Base-by-base conservation (phyloP, 108 stramenopile species). In the Bacterosira constricta region DNA sequence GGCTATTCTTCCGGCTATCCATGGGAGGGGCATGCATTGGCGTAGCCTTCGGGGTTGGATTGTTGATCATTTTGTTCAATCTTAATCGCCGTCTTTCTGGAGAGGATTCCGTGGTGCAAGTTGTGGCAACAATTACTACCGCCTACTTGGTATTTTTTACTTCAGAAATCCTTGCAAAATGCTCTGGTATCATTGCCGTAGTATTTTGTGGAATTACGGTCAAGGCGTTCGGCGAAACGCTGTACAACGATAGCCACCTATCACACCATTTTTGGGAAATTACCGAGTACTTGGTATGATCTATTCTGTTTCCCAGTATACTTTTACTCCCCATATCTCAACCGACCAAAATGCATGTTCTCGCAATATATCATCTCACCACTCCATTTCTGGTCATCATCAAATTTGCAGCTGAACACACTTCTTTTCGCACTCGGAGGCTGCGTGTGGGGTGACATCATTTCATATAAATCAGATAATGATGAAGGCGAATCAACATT, bases 351-450 rank as follows among this genome's bases (percentile, higher is more conserved):
- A n/a, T n/a, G n/a, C n/a, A n/a, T n/a, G n/a, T n/a, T n/a, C n/a
- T n/a, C n/a, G n/a, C n/a, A n/a, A n/a, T n/a, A n/a, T n/a, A n/a
- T n/a, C n/a, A n/a, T n/a, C n/a, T n/a, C n/a, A n/a, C n/a, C n/a
- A n/a, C n/a, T n/a, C n/a, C n/a, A n/a, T n/a, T n/a, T n/a, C n/a
- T n/a, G n/a, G n/a, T n/a, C n/a, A n/a, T n/a, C n/a, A n/a, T n/a
- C n/a, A n/a, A n/a, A n/a, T n/a, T n/a, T n/a, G n/a, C n/a, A n/a
- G n/a, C 77, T 95, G 37, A 97, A 97, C 67, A 98, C 98, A 8
- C 39, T 97, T 10, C 81, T 99, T 20, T 99, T 99, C 71, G 76
- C 93, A 9, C 67, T 99, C 20, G 95, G 94, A 32, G 97, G 97
- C 20, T 39, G 87, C 27, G 86, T 96, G 12, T 91, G 90, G 85